These are phyloP conservation scores for Mycena alexandri DNA, from an alignment of 768 basidiomycete genomes.

Conservation along the genomic window DNA sequence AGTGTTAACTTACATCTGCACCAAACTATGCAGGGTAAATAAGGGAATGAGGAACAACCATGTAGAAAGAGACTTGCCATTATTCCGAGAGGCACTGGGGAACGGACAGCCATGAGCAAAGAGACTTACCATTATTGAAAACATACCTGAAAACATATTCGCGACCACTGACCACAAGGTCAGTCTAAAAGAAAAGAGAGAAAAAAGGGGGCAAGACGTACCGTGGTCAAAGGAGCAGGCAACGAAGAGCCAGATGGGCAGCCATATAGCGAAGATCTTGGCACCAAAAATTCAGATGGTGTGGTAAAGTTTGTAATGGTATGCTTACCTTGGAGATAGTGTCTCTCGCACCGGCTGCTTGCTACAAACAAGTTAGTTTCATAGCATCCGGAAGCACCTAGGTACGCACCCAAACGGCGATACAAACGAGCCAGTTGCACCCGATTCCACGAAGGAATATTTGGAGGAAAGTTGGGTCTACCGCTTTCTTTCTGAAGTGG, in stretches of 20 bases:
- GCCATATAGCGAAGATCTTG: conserved; percentile 74
- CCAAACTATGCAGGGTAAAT: conserved; percentile 54
- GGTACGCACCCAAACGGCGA: conserved; percentile 76
- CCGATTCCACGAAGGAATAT: conserved; percentile 81
- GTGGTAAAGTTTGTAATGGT: neutral
- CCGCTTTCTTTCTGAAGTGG: conserved; percentile 67
- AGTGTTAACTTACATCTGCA: conserved; percentile 61
- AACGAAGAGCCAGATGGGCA: conserved; percentile 84
- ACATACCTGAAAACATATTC: conserved; percentile 88
- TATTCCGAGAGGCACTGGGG: conserved; percentile 78
- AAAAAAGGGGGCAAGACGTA: conserved; percentile 40
- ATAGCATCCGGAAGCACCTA: neutral
- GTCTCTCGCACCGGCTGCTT: conserved; percentile 76
- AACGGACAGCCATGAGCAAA: too few species aligned
- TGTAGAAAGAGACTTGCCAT: conserved; percentile 45
- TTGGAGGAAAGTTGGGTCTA: conserved; percentile 76
- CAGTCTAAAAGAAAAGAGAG: conserved; percentile 43
- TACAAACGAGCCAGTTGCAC: conserved; percentile 82
- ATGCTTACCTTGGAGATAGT: conserved; percentile 71
- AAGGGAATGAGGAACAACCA: too few species aligned
- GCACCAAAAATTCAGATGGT: neutral
- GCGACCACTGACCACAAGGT: too few species aligned
- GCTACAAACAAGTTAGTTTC: conserved; percentile 53
- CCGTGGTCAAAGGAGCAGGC: conserved; percentile 81
- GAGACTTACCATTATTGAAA: too few species aligned